Percentiles rank a stretch among this genome's conserved stretches.
Evolutionary conservation across 208 protist species (phyloP).

Genomic region (Crithidia sp.): DNA sequence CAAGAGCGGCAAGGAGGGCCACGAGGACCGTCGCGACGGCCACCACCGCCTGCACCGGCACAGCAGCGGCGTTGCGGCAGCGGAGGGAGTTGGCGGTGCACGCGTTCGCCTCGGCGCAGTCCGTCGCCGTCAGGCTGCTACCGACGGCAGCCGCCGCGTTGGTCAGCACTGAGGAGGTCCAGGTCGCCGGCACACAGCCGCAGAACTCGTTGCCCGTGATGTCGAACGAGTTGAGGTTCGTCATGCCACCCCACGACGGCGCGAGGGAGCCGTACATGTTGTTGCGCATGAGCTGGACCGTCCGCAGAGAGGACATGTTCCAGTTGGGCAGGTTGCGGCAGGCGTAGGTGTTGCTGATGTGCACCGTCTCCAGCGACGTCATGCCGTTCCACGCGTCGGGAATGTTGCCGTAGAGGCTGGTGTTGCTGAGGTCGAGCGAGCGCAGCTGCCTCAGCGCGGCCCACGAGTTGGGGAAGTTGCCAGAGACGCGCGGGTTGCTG

Average conservation of each 20-base stretch:
- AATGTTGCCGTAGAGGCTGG: constrained; percentile 1
- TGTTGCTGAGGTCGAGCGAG: neutral
- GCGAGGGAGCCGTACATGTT: constrained; percentile 11
- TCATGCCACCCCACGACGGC: constrained; percentile 7
- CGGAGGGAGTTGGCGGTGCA: too few species aligned
- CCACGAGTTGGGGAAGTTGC: neutral
- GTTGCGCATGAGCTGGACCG: constrained; percentile 12
- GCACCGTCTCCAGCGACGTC: neutral
- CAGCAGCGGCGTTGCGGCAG: too few species aligned
- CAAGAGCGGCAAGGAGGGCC: too few species aligned
- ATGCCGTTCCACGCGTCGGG: neutral
- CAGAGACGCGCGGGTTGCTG: neutral
- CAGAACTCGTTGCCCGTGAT: constrained; percentile 12
- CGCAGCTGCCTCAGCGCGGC: neutral
- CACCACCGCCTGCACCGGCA: too few species aligned
- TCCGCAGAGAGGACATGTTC: constrained; percentile 3
- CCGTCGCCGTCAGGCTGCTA: neutral
- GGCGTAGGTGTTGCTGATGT: neutral
- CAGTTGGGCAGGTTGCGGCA: constrained; percentile 11
- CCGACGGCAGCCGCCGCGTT: neutral
- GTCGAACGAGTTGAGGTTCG: constrained; percentile 13
- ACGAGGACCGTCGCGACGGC: too few species aligned
- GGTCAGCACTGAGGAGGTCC: too few species aligned
- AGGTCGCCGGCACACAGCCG: too few species aligned
- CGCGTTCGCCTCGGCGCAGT: too few species aligned